phyloP scores from a whole-genome alignment of 352 stramenopile species.

The Globisporangium okanoganense region DNA sequence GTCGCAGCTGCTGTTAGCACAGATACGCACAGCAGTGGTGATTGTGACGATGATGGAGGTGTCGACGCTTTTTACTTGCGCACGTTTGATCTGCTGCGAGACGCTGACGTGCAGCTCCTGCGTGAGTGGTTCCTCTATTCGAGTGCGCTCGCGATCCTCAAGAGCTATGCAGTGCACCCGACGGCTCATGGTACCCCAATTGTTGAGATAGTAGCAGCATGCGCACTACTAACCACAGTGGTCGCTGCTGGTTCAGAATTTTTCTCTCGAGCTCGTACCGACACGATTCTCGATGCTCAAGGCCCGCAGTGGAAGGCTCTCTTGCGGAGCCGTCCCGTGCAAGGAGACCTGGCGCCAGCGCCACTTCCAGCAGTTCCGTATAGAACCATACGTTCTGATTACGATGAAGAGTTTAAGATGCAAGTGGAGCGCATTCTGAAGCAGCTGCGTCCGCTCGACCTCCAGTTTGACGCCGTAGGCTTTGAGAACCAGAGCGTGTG shows the following conservation, averaged over 20 bases:
- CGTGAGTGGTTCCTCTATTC: constrained; percentile 45
- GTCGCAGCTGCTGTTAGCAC: not conserved
- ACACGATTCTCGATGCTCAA: not conserved
- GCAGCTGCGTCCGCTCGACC: constrained; percentile 26
- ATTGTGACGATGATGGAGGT: not conserved
- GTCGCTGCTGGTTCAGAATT: constrained; percentile 1
- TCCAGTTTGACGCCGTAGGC: constrained; percentile 38
- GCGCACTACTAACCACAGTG: constrained; percentile 5
- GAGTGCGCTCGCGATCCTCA: constrained; percentile 37
- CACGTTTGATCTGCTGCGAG: constrained; percentile 35
- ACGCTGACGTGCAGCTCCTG: constrained; percentile 18
- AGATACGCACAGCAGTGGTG: not conserved
- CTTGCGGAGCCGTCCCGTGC: not conserved
- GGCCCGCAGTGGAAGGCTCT: constrained; percentile 4
- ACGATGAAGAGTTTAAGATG: not conserved
- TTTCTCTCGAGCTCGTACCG: constrained; percentile 1
- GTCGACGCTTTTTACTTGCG: constrained; percentile 52
- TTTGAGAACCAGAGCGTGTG: constrained; percentile 41
- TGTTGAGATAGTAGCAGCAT: not conserved
- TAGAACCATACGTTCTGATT: not conserved
- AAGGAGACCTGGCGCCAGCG: not conserved
- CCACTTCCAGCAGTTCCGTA: not conserved
- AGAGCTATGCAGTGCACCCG: constrained; percentile 15
- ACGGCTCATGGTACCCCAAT: not conserved
- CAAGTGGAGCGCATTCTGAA: constrained; percentile 17